Base-by-base conservation (phyloP, 1,284 basidiomycete genomes). In the Schizophyllum commune region DNA sequence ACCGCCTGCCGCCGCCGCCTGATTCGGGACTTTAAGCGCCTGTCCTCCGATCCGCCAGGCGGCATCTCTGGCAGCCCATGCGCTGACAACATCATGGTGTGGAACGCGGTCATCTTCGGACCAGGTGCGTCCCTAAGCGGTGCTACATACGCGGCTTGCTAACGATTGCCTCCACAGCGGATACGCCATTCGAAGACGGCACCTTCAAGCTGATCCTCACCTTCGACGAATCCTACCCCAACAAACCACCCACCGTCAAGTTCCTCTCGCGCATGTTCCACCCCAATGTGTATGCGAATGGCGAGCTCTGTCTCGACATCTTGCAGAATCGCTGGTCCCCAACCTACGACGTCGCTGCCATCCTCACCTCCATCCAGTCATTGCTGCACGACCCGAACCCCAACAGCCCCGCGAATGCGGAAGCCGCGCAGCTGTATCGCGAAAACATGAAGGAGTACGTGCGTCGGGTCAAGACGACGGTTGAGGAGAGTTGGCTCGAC, bases 391-490 rank as follows among this genome's bases (percentile, higher is more conserved):
- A 99, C 74, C 96, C 96, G 9, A 99, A 99, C 74, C 96, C 96
- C 0, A 95, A 95, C 70, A 96, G 94, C 71, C 96, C 96, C 5
- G 96, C 96, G 1, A 99, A 99, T 70, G 95, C 95, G 1, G 96
- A 99, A 77, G 96, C 96, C 0, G 96, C 96, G 1, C 92, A 94
- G 72, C 75, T 98, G 64, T 99, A 97, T 72, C 79, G 96, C 61
- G 96, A 99, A 74, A 98, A 98, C 71, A 96, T 97, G 90, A 98
- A 98, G 78, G 96, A 97, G 78, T 98, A 97, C 72, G 91, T 97
- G 33, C 79, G 94, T 62, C 77, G 94, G 61, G 95, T 98, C 56
- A 93, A 95, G 76, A 88, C 88, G 61, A 94, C 92, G 0, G 93
- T 96, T 27, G 92, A 96, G 74, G 89, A 92, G 72, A 92, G 89